phyloP scores from a whole-genome alignment of 768 basidiomycete species.

The Macrolepiota fuliginosa region DNA sequence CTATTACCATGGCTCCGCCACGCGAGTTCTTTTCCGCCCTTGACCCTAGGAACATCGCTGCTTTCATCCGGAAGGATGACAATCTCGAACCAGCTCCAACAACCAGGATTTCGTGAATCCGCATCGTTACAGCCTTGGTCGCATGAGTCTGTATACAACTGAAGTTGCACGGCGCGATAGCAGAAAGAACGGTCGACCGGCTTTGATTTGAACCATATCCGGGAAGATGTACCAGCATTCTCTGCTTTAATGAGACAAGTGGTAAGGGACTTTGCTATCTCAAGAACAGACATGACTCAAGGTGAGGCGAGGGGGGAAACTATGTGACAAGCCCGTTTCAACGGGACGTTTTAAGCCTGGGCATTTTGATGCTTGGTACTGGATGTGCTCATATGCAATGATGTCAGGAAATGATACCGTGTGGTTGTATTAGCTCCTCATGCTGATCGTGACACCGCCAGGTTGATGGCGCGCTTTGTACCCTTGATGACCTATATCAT shows the following conservation, averaged over 20 bases:
- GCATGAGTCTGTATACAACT: constrained; percentile 22
- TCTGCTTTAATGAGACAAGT: constrained; percentile 14
- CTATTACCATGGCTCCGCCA: constrained; percentile 23
- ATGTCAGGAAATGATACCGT: no score
- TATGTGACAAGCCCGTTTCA: background rate
- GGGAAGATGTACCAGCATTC: constrained; percentile 9
- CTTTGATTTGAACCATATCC: constrained; percentile 24
- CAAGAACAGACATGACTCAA: constrained; percentile 15
- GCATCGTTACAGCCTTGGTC: constrained; percentile 19
- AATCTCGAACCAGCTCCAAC: constrained; percentile 22
- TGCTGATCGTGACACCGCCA: no score
- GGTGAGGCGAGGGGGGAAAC: background rate
- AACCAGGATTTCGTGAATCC: background rate
- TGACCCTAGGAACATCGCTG: constrained; percentile 10
- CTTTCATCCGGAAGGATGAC: constrained; percentile 14
- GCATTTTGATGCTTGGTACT: no score
- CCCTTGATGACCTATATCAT: no score
- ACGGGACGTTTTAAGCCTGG: background rate
- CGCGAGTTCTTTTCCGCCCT: constrained; percentile 16
- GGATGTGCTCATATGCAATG: no score
- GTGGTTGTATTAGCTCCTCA: no score
- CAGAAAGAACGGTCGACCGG: constrained; percentile 19
- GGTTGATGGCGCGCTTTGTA: no score
- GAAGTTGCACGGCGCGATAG: constrained; percentile 21
- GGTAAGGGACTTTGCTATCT: constrained; percentile 16